Percentiles rank a stretch among this genome's conserved stretches.
Conservation (phyloP, 176 grass and related monocot species). For the Lolium perenne region DNA sequence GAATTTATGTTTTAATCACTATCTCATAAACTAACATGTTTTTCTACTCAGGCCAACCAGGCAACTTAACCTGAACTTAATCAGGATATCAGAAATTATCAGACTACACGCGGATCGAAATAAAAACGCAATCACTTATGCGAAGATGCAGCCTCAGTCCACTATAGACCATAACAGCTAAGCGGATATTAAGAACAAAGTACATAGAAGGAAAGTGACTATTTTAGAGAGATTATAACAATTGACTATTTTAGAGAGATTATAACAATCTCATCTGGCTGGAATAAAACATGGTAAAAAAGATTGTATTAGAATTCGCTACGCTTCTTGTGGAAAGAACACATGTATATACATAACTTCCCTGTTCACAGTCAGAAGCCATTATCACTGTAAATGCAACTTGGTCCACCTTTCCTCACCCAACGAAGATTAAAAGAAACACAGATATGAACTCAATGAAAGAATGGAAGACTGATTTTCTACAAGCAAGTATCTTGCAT, state of each 20-base stretch:
- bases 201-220: background rate
- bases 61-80: background rate
- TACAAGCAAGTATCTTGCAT: background rate
- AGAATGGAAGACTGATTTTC: background rate
- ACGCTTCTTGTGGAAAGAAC: background rate
- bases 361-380: background rate
- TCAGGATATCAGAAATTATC: background rate
- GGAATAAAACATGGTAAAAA: background rate
- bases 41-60: background rate
- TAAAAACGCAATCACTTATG: background rate
- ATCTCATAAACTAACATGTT: background rate
- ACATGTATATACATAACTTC: too few species aligned
- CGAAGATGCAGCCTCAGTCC: background rate
- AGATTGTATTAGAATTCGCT: background rate
- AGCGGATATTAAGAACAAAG: background rate
- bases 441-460: background rate
- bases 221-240: background rate
- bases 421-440: background rate
- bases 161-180: background rate
- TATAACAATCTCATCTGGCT: background rate
- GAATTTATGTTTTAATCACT: background rate
- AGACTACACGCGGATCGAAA: background rate
- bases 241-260: background rate
- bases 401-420: background rate
- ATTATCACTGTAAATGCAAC: background rate